A percentile compares a stretch with the other conserved stretches of the same genome.
These are phyloP conservation scores for Dipteronia sinensis DNA, from an alignment of 345 rosid species.

Conservation along the genomic window DNA sequence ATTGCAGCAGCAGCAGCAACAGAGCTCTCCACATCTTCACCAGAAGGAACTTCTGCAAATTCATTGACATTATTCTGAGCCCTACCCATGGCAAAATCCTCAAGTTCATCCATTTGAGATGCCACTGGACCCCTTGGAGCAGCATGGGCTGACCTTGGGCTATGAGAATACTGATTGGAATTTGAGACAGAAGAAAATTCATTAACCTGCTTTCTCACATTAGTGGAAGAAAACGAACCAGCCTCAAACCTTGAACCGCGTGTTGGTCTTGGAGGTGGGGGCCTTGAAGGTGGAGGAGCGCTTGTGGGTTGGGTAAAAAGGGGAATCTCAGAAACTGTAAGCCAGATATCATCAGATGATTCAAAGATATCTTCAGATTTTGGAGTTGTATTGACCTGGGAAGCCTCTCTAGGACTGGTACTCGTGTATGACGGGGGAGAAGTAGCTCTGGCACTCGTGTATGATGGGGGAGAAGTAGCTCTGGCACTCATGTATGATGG, in stretches of 20 bases:
- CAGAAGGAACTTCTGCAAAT: slow-evolving; percentile 43
- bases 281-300: slow-evolving; percentile 95
- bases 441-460: slow-evolving; percentile 38
- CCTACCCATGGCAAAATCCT: slow-evolving; percentile 64
- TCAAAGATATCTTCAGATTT: slow-evolving; percentile 55
- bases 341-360: slow-evolving; percentile 80
- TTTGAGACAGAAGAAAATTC: slow-evolving; percentile 51
- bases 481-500: slow-evolving; percentile 42
- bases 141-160: slow-evolving; percentile 41
- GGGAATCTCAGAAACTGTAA: slow-evolving; percentile 91
- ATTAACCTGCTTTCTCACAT: slow-evolving; percentile 51
- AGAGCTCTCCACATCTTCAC: slow-evolving; percentile 64
- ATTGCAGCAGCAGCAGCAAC: slow-evolving; percentile 92
- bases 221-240: slow-evolving; percentile 42
- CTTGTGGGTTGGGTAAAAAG: slow-evolving; percentile 79
- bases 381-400: slow-evolving; percentile 40
- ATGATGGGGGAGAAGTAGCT: slow-evolving; percentile 48
- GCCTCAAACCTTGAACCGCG: slow-evolving; percentile 44
- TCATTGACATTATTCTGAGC: slow-evolving; percentile 45
- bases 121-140: slow-evolving; percentile 45
- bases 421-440: slow-evolving; percentile 51
- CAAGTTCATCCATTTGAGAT: slow-evolving; percentile 78
- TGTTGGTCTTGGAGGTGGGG: slow-evolving; percentile 93
- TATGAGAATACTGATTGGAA: slow-evolving; percentile 48
- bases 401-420: slow-evolving; percentile 38